Percentiles rank a stretch among this genome's conserved stretches.
phyloP scores from a whole-genome alignment of 1,284 basidiomycete genomes.

The Tilletiaria anomala region DNA sequence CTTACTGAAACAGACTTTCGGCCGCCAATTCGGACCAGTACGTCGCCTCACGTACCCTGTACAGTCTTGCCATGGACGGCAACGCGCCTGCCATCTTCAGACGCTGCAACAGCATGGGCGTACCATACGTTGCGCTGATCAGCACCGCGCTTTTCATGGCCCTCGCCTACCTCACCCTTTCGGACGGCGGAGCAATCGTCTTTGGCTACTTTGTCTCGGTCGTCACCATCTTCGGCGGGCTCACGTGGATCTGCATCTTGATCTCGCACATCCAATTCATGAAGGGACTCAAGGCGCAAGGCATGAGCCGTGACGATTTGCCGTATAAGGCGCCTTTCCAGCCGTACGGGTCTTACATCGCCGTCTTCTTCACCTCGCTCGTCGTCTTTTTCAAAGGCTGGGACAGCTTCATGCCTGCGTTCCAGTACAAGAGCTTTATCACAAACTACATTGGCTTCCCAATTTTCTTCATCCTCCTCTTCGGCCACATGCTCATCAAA shows the following conservation, averaged over 20 bases:
- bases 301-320: constrained; percentile 52
- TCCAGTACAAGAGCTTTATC: constrained; percentile 53
- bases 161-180: constrained; percentile 53
- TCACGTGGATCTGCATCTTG: constrained; percentile 50
- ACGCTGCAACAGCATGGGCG: constrained; percentile 43
- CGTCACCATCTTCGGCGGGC: constrained; percentile 43
- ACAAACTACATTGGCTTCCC: constrained; percentile 21
- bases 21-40: constrained; percentile 46
- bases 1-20: too few relatives aligned
- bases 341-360: constrained; percentile 48
- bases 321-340: constrained; percentile 43
- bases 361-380: constrained; percentile 46
- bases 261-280: constrained; percentile 68
- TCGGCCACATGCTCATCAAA: constrained; percentile 25
- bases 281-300: constrained; percentile 58
- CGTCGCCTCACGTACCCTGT: constrained; percentile 46
- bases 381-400: constrained; percentile 53
- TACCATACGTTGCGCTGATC: constrained; percentile 44
- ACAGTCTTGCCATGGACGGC: constrained; percentile 46
- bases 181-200: constrained; percentile 40
- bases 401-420: constrained; percentile 50
- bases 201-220: constrained; percentile 10
- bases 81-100: constrained; percentile 47
- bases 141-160: constrained; percentile 50
- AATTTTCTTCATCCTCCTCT: constrained; percentile 18